A percentile compares a stretch with the other conserved stretches of the same genome.
Conservation (phyloP, 2,329 filamentous ascomycete genomes). For the Graphilbum sp. region DNA sequence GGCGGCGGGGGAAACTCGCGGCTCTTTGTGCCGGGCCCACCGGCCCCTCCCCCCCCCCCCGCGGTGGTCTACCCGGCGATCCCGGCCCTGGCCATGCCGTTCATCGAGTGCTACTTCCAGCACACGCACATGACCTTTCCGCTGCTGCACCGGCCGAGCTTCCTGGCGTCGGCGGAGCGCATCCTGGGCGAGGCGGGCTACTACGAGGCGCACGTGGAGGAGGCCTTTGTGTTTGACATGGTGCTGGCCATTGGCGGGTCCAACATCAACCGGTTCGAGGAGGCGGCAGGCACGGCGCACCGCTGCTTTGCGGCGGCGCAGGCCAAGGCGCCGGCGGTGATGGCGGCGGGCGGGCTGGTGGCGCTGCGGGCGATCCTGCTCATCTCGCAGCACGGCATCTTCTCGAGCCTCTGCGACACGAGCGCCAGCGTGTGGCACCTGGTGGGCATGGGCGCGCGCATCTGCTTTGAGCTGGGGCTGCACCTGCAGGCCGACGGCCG, state of each 20-base stretch:
- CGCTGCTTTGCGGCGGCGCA: slow-evolving; percentile 2
- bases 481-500: slow-evolving; percentile 3
- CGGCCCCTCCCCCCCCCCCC: background rate
- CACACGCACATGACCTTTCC: slow-evolving; percentile 9
- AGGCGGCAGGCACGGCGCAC: background rate
- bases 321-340: background rate
- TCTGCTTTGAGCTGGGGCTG: slow-evolving; percentile 6
- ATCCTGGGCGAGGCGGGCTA: slow-evolving; percentile 5
- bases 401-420: slow-evolving; percentile 4
- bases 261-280: slow-evolving; percentile 4
- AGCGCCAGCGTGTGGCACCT: slow-evolving; percentile 5
- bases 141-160: slow-evolving; percentile 7
- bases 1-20: too few relatives aligned
- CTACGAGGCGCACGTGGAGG: slow-evolving; percentile 2
- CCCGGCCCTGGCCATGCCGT: slow-evolving; percentile 3
- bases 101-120: slow-evolving; percentile 8
- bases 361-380: slow-evolving; percentile 4
- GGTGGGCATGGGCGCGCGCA: slow-evolving; percentile 3
- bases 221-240: slow-evolving; percentile 7
- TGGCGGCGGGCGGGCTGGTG: background rate
- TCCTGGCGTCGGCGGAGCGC: slow-evolving; percentile 5
- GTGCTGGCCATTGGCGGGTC: slow-evolving; percentile 6
- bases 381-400: slow-evolving; percentile 5
- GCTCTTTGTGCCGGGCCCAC: too few relatives aligned
- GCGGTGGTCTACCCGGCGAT: too few relatives aligned